Conservation (phyloP, 305 asterid genomes). For the Solanum aculeatissimum region DNA sequence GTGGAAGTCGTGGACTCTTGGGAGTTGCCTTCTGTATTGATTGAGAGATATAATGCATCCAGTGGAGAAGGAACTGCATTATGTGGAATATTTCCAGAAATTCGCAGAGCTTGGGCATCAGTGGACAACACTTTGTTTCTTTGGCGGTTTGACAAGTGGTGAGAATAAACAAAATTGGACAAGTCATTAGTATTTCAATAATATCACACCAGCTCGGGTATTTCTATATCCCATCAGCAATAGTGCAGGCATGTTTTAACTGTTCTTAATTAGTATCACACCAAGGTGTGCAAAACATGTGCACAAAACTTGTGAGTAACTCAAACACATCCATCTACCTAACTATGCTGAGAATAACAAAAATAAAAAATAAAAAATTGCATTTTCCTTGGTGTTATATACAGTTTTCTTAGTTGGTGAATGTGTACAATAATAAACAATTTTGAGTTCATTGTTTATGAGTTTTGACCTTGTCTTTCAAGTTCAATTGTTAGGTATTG, state of each 20-base stretch:
- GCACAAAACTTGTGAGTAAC: background rate
- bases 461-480: background rate
- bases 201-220: background rate
- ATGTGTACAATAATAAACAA: background rate
- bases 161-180: slow-evolving; percentile 14
- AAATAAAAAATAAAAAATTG: background rate
- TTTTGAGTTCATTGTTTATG: background rate
- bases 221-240: background rate
- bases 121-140: slow-evolving; percentile 88
- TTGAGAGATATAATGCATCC: slow-evolving; percentile 84
- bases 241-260: background rate
- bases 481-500: background rate
- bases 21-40: slow-evolving; percentile 91
- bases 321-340: background rate
- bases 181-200: background rate
- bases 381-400: background rate
- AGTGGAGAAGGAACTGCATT: slow-evolving; percentile 98
- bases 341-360: background rate
- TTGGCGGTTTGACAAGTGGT: slow-evolving; percentile 99
- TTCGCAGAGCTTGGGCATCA: slow-evolving; percentile 97
- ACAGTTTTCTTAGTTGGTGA: background rate
- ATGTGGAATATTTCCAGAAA: slow-evolving; percentile 95
- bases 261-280: background rate
- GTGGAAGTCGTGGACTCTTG: slow-evolving; percentile 88
- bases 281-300: background rate